Conservation (phyloP, 2,329 filamentous ascomycete genomes). For the Trichoderma polysporum region DNA sequence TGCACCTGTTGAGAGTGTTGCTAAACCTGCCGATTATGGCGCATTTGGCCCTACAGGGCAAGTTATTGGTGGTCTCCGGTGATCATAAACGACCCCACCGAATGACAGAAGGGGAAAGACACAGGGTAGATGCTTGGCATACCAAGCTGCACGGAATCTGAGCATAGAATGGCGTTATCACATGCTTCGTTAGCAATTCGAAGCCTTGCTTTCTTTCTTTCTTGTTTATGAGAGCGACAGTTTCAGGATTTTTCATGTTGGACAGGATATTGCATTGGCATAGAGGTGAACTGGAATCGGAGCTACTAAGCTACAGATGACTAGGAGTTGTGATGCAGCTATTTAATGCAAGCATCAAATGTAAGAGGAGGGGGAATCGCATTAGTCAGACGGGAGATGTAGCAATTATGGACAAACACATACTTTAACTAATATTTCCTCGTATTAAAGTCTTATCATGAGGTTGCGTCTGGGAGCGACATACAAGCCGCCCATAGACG, state of each 20-base stretch:
- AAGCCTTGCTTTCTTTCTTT: background rate
- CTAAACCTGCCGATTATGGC: background rate
- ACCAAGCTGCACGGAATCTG: background rate
- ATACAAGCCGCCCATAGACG: too few species aligned
- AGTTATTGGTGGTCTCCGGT: conserved; percentile 10
- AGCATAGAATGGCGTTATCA: conserved; percentile 19
- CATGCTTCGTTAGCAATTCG: background rate
- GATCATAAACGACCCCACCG: background rate
- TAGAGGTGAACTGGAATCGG: background rate
- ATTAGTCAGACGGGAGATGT: background rate
- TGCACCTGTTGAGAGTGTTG: background rate
- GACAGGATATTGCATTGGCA: background rate
- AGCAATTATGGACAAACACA: background rate
- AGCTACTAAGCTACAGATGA: background rate
- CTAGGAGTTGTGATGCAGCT: background rate
- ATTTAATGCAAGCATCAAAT: background rate
- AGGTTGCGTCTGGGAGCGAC: background rate
- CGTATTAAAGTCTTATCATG: background rate
- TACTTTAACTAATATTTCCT: background rate
- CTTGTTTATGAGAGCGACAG: background rate
- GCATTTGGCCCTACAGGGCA: conserved; percentile 13
- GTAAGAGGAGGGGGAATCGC: background rate
- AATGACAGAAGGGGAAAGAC: background rate
- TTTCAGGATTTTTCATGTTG: background rate
- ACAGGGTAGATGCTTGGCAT: background rate